Evolutionary conservation across 2,329 filamentous ascomycete species (phyloP).

Genomic region (Gaeumannomyces tritici): DNA sequence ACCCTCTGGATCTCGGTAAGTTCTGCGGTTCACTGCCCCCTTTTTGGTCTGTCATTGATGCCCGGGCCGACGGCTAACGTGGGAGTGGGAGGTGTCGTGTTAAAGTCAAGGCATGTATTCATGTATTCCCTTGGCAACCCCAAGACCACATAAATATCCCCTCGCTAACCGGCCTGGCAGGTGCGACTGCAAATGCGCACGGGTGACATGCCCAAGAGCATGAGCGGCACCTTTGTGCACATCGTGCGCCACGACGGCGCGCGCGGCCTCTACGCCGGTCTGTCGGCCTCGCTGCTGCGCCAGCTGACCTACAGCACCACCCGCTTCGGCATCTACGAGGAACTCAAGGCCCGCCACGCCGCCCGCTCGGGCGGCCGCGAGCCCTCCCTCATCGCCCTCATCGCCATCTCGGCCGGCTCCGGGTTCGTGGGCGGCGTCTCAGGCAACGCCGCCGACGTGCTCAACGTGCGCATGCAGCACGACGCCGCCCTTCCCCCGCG

Average conservation of each 20-base stretch:
- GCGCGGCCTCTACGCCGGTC: slow-evolving; percentile 78
- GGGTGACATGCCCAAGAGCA: slow-evolving; percentile 65
- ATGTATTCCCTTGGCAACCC: too few species aligned
- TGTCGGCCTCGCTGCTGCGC: slow-evolving; percentile 85
- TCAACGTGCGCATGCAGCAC: slow-evolving; percentile 98
- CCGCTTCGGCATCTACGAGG: slow-evolving; percentile 93
- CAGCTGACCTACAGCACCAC: slow-evolving; percentile 95
- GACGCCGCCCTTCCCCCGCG: slow-evolving; percentile 65
- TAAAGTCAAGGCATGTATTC: too few species aligned
- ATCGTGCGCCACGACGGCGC: slow-evolving; percentile 68
- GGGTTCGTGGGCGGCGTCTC: slow-evolving; percentile 83
- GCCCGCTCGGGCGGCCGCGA: slow-evolving; percentile 24
- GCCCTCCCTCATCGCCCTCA: slow-evolving; percentile 65
- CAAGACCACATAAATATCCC: too few species aligned
- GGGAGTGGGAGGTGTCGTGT: too few species aligned
- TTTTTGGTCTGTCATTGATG: too few species aligned
- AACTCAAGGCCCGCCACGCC: slow-evolving; percentile 67
- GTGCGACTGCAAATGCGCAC: slow-evolving; percentile 82
- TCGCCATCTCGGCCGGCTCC: slow-evolving; percentile 73
- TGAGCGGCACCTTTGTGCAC: slow-evolving; percentile 78
- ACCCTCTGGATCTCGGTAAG: slow-evolving; percentile 85
- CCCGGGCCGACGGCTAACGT: too few species aligned
- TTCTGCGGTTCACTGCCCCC: slow-evolving; percentile 9
- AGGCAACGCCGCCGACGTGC: slow-evolving; percentile 89
- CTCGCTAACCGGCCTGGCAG: slow-evolving; percentile 27